A percentile compares a stretch with the other conserved stretches of the same genome.
Conservation (phyloP, 345 rosid species). For the Anacardium occidentale region DNA sequence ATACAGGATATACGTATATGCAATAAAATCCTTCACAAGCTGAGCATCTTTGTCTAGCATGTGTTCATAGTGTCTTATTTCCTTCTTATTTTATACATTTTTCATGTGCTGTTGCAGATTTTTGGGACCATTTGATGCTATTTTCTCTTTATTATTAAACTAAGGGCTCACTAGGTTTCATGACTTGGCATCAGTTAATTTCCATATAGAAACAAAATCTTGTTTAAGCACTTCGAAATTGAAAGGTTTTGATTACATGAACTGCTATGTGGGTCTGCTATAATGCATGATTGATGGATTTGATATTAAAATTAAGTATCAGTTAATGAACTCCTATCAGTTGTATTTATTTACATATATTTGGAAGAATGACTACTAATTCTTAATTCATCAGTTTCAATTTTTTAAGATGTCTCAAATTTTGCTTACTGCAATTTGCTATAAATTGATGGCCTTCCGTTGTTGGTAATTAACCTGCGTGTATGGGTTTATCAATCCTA, state of each 20-base stretch:
- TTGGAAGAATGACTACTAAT: neutral
- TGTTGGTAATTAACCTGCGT: constrained; percentile 11
- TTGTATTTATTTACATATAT: neutral
- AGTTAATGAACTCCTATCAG: neutral
- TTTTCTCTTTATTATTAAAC: neutral
- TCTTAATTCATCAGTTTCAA: constrained; percentile 2
- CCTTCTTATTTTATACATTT: neutral
- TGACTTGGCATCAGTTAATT: neutral
- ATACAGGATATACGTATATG: neutral
- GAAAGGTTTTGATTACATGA: neutral
- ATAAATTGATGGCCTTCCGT: neutral
- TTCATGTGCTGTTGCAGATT: neutral
- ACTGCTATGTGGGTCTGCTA: neutral
- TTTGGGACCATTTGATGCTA: neutral
- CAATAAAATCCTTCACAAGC: neutral
- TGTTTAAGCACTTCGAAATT: neutral
- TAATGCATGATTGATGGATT: neutral
- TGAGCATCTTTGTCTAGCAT: neutral
- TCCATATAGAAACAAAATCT: neutral
- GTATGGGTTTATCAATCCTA: neutral
- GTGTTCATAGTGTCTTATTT: neutral
- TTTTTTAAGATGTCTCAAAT: constrained; percentile 7
- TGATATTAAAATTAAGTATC: neutral
- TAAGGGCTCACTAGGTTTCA: neutral
- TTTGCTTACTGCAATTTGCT: neutral